A percentile compares a stretch with the other conserved stretches of the same genome.
Evolutionary conservation across 345 rosid genomes (phyloP).

Genomic region (Rhizophora mangle): DNA sequence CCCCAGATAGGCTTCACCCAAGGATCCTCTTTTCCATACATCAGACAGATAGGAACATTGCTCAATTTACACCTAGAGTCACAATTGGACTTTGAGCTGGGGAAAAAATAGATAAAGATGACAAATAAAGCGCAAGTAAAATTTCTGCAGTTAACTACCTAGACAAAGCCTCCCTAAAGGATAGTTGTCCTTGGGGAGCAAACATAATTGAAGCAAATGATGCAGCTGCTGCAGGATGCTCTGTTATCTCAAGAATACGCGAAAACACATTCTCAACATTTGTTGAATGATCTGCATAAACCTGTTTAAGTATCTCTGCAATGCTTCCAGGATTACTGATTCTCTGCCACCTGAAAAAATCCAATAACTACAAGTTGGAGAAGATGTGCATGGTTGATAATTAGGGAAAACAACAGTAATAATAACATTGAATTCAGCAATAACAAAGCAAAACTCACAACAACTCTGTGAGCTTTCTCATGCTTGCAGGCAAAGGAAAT

Average conservation of each 20-base stretch:
- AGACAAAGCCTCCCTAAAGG: conserved; percentile 67
- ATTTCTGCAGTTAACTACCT: conserved; percentile 29
- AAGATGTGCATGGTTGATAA: neutral
- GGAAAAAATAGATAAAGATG: neutral
- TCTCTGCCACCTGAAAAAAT: conserved; percentile 70
- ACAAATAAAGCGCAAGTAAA: neutral
- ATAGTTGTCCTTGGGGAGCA: conserved; percentile 76
- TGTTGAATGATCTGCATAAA: conserved; percentile 81
- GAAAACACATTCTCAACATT: conserved; percentile 78
- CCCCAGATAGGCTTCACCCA: conserved; percentile 98
- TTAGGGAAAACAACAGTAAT: neutral
- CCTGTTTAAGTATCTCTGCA: conserved; percentile 78
- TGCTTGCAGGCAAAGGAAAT: conserved; percentile 78
- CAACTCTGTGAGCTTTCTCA: conserved; percentile 67
- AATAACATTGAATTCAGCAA: neutral
- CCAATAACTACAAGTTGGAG: neutral
- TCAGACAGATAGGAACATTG: conserved; percentile 63
- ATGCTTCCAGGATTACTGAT: conserved; percentile 86
- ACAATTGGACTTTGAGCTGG: conserved; percentile 11
- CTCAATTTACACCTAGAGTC: conserved; percentile 54
- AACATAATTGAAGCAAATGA: conserved; percentile 89
- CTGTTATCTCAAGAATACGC: conserved; percentile 64
- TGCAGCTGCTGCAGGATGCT: conserved; percentile 95
- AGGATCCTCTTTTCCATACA: conserved; percentile 95
- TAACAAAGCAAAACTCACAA: conserved; percentile 47